Conservation (phyloP, 148 eudicot species). For the Spergularia bocconei region DNA sequence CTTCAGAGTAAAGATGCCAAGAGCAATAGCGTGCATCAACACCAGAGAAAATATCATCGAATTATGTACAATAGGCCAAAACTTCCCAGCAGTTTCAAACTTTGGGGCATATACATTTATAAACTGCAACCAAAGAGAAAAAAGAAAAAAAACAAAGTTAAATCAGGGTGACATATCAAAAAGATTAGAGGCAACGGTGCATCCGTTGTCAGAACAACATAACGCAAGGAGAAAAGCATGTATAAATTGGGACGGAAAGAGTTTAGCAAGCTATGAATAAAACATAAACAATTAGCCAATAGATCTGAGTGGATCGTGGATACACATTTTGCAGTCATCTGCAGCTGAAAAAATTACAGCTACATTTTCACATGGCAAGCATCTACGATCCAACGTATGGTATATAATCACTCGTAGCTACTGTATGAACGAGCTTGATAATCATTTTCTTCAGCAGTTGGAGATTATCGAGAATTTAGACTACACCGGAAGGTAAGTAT, state of each 20-base stretch:
- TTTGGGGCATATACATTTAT: constrained; percentile 63
- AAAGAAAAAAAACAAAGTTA: background rate
- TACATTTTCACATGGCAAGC: too few relatives aligned
- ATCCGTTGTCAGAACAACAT: background rate
- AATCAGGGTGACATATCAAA: background rate
- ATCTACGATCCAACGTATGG: too few relatives aligned
- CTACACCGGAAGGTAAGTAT: background rate
- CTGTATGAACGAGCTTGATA: too few relatives aligned
- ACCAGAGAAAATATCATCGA: constrained; percentile 69
- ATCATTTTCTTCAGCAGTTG: too few relatives aligned
- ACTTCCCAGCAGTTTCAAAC: constrained; percentile 71
- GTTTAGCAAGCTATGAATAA: too few relatives aligned
- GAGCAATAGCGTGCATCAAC: constrained; percentile 66
- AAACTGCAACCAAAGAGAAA: constrained; percentile 51
- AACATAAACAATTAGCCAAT: background rate
- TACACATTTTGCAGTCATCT: background rate
- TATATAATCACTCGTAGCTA: too few relatives aligned
- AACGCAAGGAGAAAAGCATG: background rate
- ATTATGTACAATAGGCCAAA: constrained; percentile 75
- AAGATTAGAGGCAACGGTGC: background rate
- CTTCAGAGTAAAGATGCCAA: constrained; percentile 73
- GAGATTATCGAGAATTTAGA: too few relatives aligned
- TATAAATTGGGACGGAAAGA: background rate
- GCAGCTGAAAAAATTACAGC: background rate
- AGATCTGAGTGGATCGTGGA: background rate